Conservation (phyloP, 2,329 filamentous ascomycete genomes). For the Drechslerella coelobrocha region DNA sequence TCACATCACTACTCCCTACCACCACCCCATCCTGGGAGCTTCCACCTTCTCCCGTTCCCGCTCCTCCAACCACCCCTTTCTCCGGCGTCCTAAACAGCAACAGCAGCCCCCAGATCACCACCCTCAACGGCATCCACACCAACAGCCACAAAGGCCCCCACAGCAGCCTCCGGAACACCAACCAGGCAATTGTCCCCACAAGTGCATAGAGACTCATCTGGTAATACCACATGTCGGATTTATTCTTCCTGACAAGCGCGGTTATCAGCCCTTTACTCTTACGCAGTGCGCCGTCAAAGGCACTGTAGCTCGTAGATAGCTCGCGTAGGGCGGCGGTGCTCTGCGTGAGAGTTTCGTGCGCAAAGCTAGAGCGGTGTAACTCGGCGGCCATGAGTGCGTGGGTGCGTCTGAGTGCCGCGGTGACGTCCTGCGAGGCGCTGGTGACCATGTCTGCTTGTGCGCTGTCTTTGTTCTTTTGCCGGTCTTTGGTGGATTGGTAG, state of each 20-base stretch:
- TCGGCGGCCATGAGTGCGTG: constrained; percentile 86
- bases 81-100: constrained; percentile 59
- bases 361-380: constrained; percentile 84
- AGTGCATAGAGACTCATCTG: constrained; percentile 87
- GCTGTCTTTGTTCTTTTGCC: constrained; percentile 56
- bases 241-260: constrained; percentile 82
- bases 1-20: constrained; percentile 55
- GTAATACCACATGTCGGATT: constrained; percentile 98
- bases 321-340: constrained; percentile 81
- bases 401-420: constrained; percentile 79
- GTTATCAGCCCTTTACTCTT: constrained; percentile 77
- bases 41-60: constrained; percentile 51
- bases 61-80: constrained; percentile 11
- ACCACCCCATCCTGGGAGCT: constrained; percentile 53
- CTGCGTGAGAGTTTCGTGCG: constrained; percentile 84
- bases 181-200: constrained; percentile 77
- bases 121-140: constrained; percentile 78
- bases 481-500: constrained; percentile 56
- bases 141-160: constrained; percentile 94
- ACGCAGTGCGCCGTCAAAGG: constrained; percentile 76
- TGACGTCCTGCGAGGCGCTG: constrained; percentile 81
- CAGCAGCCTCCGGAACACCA: constrained; percentile 80
- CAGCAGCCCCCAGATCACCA: constrained; percentile 64
- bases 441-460: constrained; percentile 76
- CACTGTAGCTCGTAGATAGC: constrained; percentile 79